Base-by-base conservation (phyloP, 768 basidiomycete species). In the Termitomyces sp. region DNA sequence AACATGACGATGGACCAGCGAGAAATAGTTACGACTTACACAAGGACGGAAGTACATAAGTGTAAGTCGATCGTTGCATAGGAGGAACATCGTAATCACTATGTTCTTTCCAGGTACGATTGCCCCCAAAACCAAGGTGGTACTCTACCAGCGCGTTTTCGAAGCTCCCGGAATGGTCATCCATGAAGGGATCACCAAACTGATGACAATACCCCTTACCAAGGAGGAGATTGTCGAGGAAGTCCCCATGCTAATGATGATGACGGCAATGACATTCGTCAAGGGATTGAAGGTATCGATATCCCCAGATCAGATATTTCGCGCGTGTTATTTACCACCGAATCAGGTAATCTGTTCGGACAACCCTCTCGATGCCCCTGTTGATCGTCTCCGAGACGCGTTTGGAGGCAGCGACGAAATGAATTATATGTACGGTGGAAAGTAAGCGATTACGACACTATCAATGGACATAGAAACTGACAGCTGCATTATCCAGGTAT, bases 371-470 rank as follows among this genome's bases (percentile, higher is more conserved):
- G 47, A 48, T 21, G 47, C 47, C 2, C 46, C 46, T 19, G 2
- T 9, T 22, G 46, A 48, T 48, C 46, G 46, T 35, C 15, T 48
- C 15, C 46, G 46, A 48, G 46, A 48, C 32, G 15, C 5, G 19
- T 48, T 48, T 28, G 47, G 47, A 37, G 21, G 47, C 6, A 56
- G 55, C 22, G 50, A 51, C 40, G 57, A 58, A 17, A 44, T 58
- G 22, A 54, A 52, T 21, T 30, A 45, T 30, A 22, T 37, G n/a
- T 38, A 21, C 19, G 28, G 30, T 37, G 55, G 50, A n/a, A 51
- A 52, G 50, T 52, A 34, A 45, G 50, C 38, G 15, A 45, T n/a
- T 12, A 51, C 19, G 17, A 21, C 17, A 34, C 38, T 3, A 21
- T 9, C 11, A 12, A 15, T 30, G 15, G 32, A 11, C 30, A 47